A percentile compares a stretch with the other conserved stretches of the same genome.
These are phyloP conservation scores for Ricinus communis DNA, from an alignment of 345 rosid genomes.

Conservation along the genomic window DNA sequence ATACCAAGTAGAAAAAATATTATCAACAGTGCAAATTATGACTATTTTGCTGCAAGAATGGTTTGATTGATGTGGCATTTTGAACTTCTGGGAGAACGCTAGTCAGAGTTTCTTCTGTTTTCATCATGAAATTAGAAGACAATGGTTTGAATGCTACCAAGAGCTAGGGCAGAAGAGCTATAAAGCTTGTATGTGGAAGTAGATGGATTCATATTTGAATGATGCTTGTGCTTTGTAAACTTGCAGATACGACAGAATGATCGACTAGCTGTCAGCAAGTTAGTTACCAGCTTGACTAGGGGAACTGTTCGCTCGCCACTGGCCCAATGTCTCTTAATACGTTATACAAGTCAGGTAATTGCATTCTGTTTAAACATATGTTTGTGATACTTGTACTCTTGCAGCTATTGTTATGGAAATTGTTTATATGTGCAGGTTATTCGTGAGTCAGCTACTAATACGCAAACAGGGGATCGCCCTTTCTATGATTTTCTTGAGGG, in stretches of 20 bases:
- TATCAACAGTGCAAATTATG: not conserved
- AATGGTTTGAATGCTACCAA: not conserved
- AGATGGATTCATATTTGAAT: not conserved
- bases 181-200: not conserved
- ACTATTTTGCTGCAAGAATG: not conserved
- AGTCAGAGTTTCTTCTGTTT: not conserved
- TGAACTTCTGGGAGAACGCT: not conserved
- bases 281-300: constrained; percentile 90
- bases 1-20: not conserved
- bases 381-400: not conserved
- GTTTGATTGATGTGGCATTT: not conserved
- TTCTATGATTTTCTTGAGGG: constrained; percentile 95
- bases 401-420: constrained; percentile 7
- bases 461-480: constrained; percentile 88
- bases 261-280: constrained; percentile 85
- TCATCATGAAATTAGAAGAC: not conserved
- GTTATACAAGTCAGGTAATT: constrained; percentile 86
- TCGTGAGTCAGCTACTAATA: constrained; percentile 67
- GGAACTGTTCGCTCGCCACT: constrained; percentile 95
- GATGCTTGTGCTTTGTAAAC: not conserved
- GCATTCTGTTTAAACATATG: constrained; percentile 5
- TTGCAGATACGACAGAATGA: constrained; percentile 91
- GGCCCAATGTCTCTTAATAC: constrained; percentile 94
- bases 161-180: not conserved
- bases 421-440: constrained; percentile 58